Base-by-base conservation (phyloP, 148 eudicot species). In the Arbutus unedo region DNA sequence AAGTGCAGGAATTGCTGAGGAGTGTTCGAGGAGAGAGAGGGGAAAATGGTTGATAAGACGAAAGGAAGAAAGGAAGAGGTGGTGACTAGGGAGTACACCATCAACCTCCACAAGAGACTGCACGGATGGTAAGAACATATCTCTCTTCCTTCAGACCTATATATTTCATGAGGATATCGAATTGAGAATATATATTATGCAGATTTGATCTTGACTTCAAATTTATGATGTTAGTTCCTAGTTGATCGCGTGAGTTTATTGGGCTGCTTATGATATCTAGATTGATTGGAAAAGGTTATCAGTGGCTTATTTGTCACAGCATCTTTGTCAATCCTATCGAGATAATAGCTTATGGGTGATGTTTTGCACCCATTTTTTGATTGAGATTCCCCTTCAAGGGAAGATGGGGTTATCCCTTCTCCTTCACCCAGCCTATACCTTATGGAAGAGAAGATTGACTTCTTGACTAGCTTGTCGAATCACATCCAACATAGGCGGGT, bases 41-140 rank as follows among this genome's bases (percentile, higher is more conserved):
- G 2, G 38, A 86, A 84, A 83, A 88, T 89, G 91, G 87, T 85
- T 77, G 91, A 89, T 77, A 87, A 85, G 67, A 83, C 84, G 18
- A 87, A 79, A 81, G 91, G 89, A 81, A 87, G 91, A 18, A 89
- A 89, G 76, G 91, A 89, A 53, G 91, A 89, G 83, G 91, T 89
- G 81, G 91, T 89, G 21, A 75, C 91, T 56, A 84, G 91, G 81
- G 91, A 89, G 85, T 89, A 87, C 87, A 89, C 91, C 80, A 82
- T 89, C 80, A 89, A 89, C 44, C 91, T 89, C 80, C 91, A 89
- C 89, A 89, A 89, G 88, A 86, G 91, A 55, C 49, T 89, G 53
- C 91, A 89, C 84, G 85, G 91, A 74, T 89, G 91, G 91, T 89
- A 86, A 2, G 3, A 3, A 0, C 54, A 44, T 10, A 4, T 77